phyloP scores from a whole-genome alignment of 2,329 filamentous ascomycete genomes.

The Fusarium kyushuense region DNA sequence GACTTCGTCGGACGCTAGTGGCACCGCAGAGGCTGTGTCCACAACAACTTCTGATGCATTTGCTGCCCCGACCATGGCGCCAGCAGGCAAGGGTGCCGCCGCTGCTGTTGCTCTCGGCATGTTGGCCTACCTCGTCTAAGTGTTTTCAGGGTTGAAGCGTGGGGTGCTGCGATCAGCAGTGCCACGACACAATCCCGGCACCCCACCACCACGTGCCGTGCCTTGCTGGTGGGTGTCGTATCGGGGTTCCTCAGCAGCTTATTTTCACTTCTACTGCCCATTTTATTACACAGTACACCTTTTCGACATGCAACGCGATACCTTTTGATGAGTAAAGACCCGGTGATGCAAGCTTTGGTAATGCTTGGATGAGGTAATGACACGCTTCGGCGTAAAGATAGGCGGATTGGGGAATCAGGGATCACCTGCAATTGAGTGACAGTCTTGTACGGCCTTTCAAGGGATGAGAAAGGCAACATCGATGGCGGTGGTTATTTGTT shows the following conservation, averaged over 20 bases:
- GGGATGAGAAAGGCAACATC: conserved; percentile 31
- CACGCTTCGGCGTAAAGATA: conserved; percentile 38
- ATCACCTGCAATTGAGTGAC: conserved; percentile 26
- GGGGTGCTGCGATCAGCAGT: conserved; percentile 32
- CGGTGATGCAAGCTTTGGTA: conserved; percentile 36
- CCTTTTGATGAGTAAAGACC: conserved; percentile 47
- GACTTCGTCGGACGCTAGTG: conserved; percentile 33
- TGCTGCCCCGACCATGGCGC: conserved; percentile 58
- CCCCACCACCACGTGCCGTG: conserved; percentile 34
- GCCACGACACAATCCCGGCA: conserved; percentile 37
- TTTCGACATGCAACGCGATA: conserved; percentile 48
- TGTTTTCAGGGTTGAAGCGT: conserved; percentile 30
- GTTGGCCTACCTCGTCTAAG: conserved; percentile 64
- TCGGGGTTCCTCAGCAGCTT: conserved; percentile 19
- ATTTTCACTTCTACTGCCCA: conserved; percentile 51
- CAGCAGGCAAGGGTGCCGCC: conserved; percentile 58
- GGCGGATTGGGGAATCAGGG: conserved; percentile 37
- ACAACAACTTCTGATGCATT: conserved; percentile 51
- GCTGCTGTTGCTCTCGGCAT: conserved; percentile 64
- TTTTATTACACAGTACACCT: conserved; percentile 50
- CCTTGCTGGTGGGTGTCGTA: conserved; percentile 23
- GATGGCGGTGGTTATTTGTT: conserved; percentile 40
- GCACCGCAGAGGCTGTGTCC: conserved; percentile 48
- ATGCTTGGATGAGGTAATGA: conserved; percentile 39
- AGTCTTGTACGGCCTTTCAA: conserved; percentile 10